phyloP scores from a whole-genome alignment of 352 stramenopile genomes.

The Phytophthora vignae region DNA sequence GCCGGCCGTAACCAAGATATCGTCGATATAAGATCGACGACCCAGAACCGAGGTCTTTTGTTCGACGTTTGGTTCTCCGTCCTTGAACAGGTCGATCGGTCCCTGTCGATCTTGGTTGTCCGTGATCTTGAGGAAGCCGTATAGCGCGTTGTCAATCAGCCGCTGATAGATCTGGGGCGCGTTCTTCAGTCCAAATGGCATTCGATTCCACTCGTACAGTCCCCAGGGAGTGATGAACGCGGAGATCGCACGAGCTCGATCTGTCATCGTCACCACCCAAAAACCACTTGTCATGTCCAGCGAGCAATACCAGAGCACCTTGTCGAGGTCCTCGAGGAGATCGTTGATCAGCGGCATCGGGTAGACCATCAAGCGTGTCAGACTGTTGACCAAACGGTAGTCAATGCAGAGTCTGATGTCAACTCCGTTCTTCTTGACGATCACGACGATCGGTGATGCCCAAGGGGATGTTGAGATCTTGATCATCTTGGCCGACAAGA shows the following conservation, averaged over 20 bases:
- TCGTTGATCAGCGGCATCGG: neutral
- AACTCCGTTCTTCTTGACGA: conserved; percentile 30
- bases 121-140: too few relatives aligned
- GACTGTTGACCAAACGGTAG: conserved; percentile 9
- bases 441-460: conserved; percentile 28
- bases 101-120: too few relatives aligned
- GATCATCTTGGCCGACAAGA: too few relatives aligned
- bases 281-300: neutral
- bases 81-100: neutral
- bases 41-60: neutral
- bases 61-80: neutral
- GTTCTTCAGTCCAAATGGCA: neutral
- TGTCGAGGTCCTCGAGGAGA: neutral
- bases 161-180: too few relatives aligned
- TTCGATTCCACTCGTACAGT: neutral
- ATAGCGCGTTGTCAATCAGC: too few relatives aligned
- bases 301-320: neutral
- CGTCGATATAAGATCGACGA: neutral
- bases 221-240: neutral
- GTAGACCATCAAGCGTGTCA: conserved; percentile 20
- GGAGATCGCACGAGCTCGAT: neutral
- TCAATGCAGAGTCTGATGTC: conserved; percentile 34
- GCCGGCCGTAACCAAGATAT: neutral
- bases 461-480: too few relatives aligned
- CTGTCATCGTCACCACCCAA: neutral